Base-by-base conservation (phyloP, 768 basidiomycete species). In the Lyophyllum decastes region DNA sequence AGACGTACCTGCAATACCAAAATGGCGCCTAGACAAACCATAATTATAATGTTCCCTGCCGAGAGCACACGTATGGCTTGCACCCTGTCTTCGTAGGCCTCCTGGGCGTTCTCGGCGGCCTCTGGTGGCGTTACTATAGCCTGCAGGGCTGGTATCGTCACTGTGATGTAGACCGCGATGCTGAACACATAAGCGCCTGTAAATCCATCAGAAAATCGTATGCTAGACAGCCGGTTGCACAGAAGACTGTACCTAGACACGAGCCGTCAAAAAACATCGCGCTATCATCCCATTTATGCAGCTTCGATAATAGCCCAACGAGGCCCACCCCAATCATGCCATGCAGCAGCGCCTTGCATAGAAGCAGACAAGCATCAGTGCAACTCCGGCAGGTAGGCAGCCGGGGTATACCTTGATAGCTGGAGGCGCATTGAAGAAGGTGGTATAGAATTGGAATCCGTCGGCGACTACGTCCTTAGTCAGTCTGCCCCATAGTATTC, bases 231-330 rank as follows among this genome's bases (percentile, higher is more conserved):
- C 44, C 17, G 54, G 45, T 21, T 49, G 24, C 40, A 43, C 40
- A 54, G 33, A 49, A 44, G 35, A 78, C 41, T 85, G 64, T 63
- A 95, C 95, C 92, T 58, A 96, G 73, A 63, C 86, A 87, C 22
- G 89, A 87, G 21, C 95, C 95, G 71, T 98, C 95, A 71, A 98
- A 98, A 78, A 92, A 95, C 75, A 95, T 82, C 8, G 95, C 95
- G 63, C 90, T 93, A 66, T 97, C 95, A 67, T 88, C 87, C 93
- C 94, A 97, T 60, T 79, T 83, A 71, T 90, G 80, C 57, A 97
- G 77, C 72, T 97, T 98, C 47, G 83, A 81, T 10, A 94, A 64
- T 50, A 94, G 78, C 10, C 88, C 89, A 24, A 88, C 64, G 34
- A 97, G 70, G 11, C 92, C 92, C 17, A 95, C 79, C 17, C 84